These are phyloP conservation scores for Cystobasidiaceae sp. DNA, from an alignment of 1,284 basidiomycete genomes.

Conservation along the genomic window DNA sequence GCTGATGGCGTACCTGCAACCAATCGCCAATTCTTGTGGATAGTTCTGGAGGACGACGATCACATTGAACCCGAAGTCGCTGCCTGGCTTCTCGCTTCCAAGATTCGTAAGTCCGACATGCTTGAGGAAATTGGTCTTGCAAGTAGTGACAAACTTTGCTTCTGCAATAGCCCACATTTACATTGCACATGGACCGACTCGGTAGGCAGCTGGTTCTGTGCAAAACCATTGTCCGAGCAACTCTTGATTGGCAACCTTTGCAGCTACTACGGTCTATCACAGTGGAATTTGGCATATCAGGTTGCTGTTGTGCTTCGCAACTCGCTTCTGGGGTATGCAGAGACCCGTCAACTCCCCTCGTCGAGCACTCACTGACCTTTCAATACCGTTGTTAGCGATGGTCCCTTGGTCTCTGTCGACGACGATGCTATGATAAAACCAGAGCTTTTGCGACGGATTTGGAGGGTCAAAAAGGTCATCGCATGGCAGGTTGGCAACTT, in stretches of 20 bases:
- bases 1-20: conserved; percentile 1
- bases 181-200: conserved; percentile 17
- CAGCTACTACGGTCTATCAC: conserved; percentile 8
- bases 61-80: conserved; percentile 13
- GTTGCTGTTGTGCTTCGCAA: not conserved
- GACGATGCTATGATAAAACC: conserved; percentile 21
- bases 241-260: not conserved
- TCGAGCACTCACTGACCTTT: not conserved
- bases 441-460: conserved; percentile 10
- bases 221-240: not conserved
- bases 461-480: conserved; percentile 17
- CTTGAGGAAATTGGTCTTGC: too few species aligned
- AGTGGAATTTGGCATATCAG: conserved; percentile 15
- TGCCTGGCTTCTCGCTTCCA: not conserved
- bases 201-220: too few species aligned
- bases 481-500: conserved; percentile 28
- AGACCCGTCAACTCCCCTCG: not conserved
- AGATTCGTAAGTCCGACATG: conserved; percentile 6
- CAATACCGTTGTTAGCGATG: not conserved
- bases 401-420: conserved; percentile 14
- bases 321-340: not conserved
- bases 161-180: conserved; percentile 21
- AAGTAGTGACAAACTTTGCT: too few species aligned
- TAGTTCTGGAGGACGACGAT: conserved; percentile 13
- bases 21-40: conserved; percentile 11